Base-by-base conservation (phyloP, 208 protist species). In the Novymonas esmeraldas region DNA sequence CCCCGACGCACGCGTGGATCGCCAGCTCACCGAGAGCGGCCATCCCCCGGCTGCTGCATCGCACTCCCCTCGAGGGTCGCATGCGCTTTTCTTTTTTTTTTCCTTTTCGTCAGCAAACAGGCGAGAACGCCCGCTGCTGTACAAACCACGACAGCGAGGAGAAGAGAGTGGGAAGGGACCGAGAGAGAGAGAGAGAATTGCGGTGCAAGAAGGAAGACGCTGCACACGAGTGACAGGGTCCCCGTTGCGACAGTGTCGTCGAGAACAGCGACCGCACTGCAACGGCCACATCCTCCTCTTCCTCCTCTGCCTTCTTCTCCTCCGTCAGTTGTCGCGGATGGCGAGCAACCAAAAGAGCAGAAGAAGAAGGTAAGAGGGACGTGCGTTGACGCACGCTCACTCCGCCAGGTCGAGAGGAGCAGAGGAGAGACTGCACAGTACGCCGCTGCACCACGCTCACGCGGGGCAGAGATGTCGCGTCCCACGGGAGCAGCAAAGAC, bases 1-100 rank as follows among this genome's bases (percentile, higher is more conserved):
- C 84, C 16, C 87, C 90, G 5, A 94, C 82, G 50, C 85, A 94
- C 18, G 79, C 74, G 55, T 95, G 87, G 33, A 80, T 44, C 9
- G 73, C 69, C 0, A 83, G n/a, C 52, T 87, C 78, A n/a, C 68
- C 64, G 0, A 73, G 34, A 14, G 33, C 29, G 6, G 62, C 29
- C 54, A 31, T n/a, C 28, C 28, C 29, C 13, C 13, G 24, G 41
- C 18, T n/a, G 24, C 44, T 9, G 16, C 18, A 36, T 10, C 20
- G 41, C 20, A 51, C 44, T 48, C 36, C 0, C 33, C 48, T 28
- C 45, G 51, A n/a, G 11, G 63, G 31, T 0, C 61, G 14, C 24
- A 64, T 64, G n/a, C n/a, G 45, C 7, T 41, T 41, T 41, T 41
- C 36, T 41, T 11, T 11, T 11, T 41, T n/a, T n/a, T n/a, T n/a